These are phyloP conservation scores for Globisporangium spinosum DNA, from an alignment of 352 stramenopile species.

Conservation along the genomic window DNA sequence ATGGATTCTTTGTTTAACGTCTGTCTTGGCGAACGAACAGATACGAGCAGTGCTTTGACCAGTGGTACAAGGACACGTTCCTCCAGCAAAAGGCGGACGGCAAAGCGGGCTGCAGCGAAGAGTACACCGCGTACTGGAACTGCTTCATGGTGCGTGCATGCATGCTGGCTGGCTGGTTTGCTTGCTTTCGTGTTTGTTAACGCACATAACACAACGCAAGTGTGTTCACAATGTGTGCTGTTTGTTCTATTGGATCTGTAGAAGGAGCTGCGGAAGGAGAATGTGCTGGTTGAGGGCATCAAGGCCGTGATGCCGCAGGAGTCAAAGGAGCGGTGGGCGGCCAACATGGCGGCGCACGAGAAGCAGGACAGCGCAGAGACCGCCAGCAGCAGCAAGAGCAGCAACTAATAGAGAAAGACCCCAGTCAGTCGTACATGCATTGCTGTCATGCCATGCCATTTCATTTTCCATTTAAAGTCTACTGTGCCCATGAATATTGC, in stretches of 20 bases:
- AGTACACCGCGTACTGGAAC: slow-evolving; percentile 74
- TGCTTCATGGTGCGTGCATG: slow-evolving; percentile 64
- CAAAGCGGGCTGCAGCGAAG: slow-evolving; percentile 67
- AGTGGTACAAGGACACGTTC: slow-evolving; percentile 86
- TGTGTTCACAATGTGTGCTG: background rate
- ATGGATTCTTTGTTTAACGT: background rate
- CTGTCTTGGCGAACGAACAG: slow-evolving; percentile 16
- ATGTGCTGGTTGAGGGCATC: slow-evolving; percentile 50
- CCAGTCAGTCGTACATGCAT: background rate
- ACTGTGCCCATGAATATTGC: background rate
- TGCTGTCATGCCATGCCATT: background rate
- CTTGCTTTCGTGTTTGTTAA: background rate
- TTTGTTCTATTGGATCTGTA: slow-evolving; percentile 17
- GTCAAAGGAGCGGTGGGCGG: slow-evolving; percentile 41
- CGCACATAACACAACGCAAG: background rate
- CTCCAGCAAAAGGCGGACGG: slow-evolving; percentile 73
- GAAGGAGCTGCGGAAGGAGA: slow-evolving; percentile 65
- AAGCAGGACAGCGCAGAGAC: slow-evolving; percentile 3
- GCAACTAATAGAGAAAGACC: slow-evolving; percentile 12
- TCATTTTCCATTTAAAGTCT: background rate
- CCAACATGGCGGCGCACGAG: slow-evolving; percentile 13
- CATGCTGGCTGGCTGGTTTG: background rate
- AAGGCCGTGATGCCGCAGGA: slow-evolving; percentile 67
- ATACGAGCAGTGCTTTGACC: slow-evolving; percentile 86
- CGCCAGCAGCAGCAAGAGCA: slow-evolving; percentile 3